These are phyloP conservation scores for Talaromyces sp. DNA, from an alignment of 2,329 filamentous ascomycete genomes.

Conservation along the genomic window DNA sequence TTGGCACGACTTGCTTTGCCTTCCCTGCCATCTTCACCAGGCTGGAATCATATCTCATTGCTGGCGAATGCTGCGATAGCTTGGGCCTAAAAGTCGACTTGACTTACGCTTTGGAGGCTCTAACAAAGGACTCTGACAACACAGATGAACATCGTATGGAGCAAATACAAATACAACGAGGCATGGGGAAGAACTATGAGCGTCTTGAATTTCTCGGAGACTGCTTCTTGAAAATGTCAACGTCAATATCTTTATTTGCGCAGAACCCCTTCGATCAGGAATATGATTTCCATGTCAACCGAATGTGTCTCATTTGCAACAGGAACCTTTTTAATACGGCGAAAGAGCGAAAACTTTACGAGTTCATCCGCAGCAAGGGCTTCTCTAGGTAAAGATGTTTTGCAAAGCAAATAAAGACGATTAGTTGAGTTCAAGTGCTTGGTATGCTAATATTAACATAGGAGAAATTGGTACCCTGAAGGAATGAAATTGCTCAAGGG, in stretches of 20 bases:
- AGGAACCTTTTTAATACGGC: constrained; percentile 79
- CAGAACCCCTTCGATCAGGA: constrained; percentile 72
- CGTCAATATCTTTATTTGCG: constrained; percentile 79
- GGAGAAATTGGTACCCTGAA: constrained; percentile 82
- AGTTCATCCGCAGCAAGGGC: constrained; percentile 74
- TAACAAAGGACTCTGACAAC: constrained; percentile 90
- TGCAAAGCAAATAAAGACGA: background rate
- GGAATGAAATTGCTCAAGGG: constrained; percentile 68
- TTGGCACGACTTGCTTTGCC: constrained; percentile 67
- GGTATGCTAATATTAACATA: constrained; percentile 17
- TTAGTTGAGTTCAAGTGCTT: background rate
- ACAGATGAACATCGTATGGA: constrained; percentile 64
- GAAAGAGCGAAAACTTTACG: constrained; percentile 56
- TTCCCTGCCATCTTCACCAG: constrained; percentile 82
- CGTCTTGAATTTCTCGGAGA: constrained; percentile 90
- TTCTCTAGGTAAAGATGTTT: constrained; percentile 61
- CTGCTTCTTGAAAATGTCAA: constrained; percentile 91
- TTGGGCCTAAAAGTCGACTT: constrained; percentile 61
- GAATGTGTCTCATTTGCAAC: constrained; percentile 90
- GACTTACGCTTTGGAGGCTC: constrained; percentile 71
- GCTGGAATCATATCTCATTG: constrained; percentile 74
- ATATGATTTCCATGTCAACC: constrained; percentile 79
- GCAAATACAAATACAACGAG: constrained; percentile 67
- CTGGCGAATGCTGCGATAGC: constrained; percentile 64
- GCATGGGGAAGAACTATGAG: constrained; percentile 94